These are phyloP conservation scores for Phytophthora fragariae DNA, from an alignment of 352 stramenopile genomes.

Conservation along the genomic window DNA sequence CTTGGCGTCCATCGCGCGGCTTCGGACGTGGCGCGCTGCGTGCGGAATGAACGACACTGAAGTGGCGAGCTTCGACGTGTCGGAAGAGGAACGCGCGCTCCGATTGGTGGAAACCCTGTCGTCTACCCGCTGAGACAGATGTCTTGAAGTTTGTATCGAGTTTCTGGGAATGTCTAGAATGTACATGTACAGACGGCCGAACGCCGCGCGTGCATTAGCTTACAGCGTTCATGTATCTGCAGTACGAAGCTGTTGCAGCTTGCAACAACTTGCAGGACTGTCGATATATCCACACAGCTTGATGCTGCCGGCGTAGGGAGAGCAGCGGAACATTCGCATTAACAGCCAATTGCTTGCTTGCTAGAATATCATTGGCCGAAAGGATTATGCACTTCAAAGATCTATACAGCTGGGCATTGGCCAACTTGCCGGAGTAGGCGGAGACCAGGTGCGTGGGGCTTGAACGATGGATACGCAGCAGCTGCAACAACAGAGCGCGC, in stretches of 20 bases:
- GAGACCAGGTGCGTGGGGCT: not conserved
- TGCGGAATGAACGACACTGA: slow-evolving; percentile 10
- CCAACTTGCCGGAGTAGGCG: slow-evolving; percentile 15
- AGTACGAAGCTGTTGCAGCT: too few species aligned
- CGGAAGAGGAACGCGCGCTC: slow-evolving; percentile 15
- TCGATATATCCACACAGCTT: too few species aligned
- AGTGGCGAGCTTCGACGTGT: slow-evolving; percentile 14
- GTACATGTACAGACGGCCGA: not conserved
- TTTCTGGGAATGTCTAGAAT: not conserved
- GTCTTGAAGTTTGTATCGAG: slow-evolving; percentile 21
- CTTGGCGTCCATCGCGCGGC: slow-evolving; percentile 63
- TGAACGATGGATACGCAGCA: slow-evolving; percentile 38
- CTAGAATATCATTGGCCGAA: not conserved
- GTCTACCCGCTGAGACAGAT: slow-evolving; percentile 14
- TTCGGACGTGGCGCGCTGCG: slow-evolving; percentile 22
- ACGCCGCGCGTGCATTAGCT: not conserved
- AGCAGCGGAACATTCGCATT: slow-evolving; percentile 4
- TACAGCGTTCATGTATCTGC: too few species aligned
- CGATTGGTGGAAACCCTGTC: slow-evolving; percentile 18
- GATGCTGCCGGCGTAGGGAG: too few species aligned
- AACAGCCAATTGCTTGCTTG: slow-evolving; percentile 16
- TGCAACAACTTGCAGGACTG: too few species aligned
- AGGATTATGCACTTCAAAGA: slow-evolving; percentile 36
- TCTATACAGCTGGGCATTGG: slow-evolving; percentile 18
- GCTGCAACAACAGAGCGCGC: slow-evolving; percentile 11